Percentiles rank a stretch among this genome's conserved stretches.
These are phyloP conservation scores for Maudiozyma barnettii DNA, from an alignment of 805 yeast species.

Conservation along the genomic window DNA sequence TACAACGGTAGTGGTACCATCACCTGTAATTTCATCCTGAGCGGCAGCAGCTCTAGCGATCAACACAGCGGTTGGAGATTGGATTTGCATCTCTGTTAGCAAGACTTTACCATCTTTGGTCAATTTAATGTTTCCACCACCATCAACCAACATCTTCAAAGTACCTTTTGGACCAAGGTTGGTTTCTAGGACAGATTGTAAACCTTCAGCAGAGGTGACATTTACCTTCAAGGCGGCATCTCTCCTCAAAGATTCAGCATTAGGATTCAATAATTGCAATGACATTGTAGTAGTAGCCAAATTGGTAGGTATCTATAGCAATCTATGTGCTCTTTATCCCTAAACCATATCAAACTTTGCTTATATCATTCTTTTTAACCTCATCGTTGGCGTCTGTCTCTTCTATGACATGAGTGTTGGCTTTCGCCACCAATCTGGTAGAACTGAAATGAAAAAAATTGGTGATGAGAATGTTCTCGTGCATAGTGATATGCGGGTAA, in stretches of 20 bases:
- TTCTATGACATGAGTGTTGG: no score
- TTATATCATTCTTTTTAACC: neutral
- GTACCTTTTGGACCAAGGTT: slow-evolving; percentile 97
- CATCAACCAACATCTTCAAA: slow-evolving; percentile 91
- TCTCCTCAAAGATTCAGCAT: slow-evolving; percentile 94
- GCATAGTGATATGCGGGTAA: neutral
- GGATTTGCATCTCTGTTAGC: slow-evolving; percentile 93
- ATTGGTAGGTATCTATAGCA: neutral
- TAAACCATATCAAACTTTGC: no score
- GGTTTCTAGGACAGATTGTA: slow-evolving; percentile 83
- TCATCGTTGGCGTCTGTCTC: neutral
- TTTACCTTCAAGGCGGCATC: slow-evolving; percentile 93
- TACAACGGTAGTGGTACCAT: slow-evolving; percentile 95
- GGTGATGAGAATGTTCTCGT: neutral
- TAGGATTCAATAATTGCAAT: slow-evolving; percentile 86
- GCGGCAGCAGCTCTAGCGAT: slow-evolving; percentile 97
- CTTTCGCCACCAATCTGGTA: neutral
- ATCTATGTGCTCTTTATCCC: no score
- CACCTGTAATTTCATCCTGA: slow-evolving; percentile 98
- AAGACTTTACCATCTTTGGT: slow-evolving; percentile 96
- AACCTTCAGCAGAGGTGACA: slow-evolving; percentile 92
- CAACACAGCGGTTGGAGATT: slow-evolving; percentile 81
- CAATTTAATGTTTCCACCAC: slow-evolving; percentile 88
- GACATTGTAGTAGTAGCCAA: slow-evolving; percentile 31
- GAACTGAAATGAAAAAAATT: neutral